Percentiles rank a stretch among this genome's conserved stretches.
Conservation (phyloP, 257 asterid genomes). For the Nicotiana sylvestris region DNA sequence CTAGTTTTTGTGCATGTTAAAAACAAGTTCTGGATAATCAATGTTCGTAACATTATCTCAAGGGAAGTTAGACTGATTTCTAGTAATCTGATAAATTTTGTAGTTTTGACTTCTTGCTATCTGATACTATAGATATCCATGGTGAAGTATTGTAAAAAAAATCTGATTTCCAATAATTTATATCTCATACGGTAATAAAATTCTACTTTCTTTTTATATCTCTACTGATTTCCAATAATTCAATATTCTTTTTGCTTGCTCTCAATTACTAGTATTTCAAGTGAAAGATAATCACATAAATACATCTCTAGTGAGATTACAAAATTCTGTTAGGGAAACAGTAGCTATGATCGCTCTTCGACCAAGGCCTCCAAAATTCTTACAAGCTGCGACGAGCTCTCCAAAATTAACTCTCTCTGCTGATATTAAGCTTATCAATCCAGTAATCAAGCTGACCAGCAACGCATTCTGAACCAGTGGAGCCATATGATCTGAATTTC, state of each 20-base stretch:
- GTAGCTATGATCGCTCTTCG: neutral
- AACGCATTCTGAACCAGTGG: conserved; percentile 90
- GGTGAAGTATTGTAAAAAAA: no score
- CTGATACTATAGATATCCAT: no score
- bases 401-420: conserved; percentile 7
- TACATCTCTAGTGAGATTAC: neutral
- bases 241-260: neutral
- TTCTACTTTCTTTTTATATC: no score
- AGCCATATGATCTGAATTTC: conserved; percentile 90
- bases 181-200: no score
- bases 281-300: neutral
- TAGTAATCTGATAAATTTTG: neutral
- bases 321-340: neutral
- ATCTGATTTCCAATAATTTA: no score
- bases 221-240: no score
- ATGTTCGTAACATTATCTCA: neutral
- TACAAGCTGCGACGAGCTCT: neutral
- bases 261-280: neutral
- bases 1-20: neutral
- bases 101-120: neutral
- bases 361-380: neutral
- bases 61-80: no score
- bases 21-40: neutral
- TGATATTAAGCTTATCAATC: conserved; percentile 49
- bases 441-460: conserved; percentile 78